phyloP scores from a whole-genome alignment of 2,329 filamentous ascomycete genomes.

The Zymoseptoria pseudotritici region DNA sequence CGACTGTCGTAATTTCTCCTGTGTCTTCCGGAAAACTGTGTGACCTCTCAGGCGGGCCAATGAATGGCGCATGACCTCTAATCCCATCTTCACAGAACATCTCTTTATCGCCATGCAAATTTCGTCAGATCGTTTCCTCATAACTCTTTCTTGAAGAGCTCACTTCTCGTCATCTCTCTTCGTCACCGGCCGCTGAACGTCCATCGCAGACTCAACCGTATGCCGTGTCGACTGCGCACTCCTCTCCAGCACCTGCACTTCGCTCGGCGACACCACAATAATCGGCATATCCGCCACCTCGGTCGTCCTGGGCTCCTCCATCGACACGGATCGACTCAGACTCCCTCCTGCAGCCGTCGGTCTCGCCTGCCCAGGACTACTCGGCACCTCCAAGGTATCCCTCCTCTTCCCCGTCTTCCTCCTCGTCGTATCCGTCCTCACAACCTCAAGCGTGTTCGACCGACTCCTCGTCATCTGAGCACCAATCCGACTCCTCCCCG shows the following conservation, averaged over 20 bases:
- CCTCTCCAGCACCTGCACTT: slow-evolving; percentile 20
- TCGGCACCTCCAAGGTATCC: slow-evolving; percentile 7
- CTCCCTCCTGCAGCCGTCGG: neutral
- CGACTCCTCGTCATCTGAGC: neutral
- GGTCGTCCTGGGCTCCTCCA: neutral
- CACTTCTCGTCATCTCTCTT: neutral
- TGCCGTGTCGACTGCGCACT: neutral
- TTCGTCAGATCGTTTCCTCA: neutral
- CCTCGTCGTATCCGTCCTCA: slow-evolving; percentile 1
- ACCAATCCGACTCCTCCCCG: slow-evolving; percentile 1
- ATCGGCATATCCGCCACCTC: neutral
- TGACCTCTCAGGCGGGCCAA: neutral
- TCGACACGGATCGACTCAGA: neutral
- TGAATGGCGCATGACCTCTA: neutral
- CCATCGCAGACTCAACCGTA: neutral
- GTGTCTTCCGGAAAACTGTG: no score
- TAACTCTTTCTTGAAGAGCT: neutral
- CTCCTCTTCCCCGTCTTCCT: slow-evolving; percentile 3
- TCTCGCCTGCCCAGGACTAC: slow-evolving; percentile 1
- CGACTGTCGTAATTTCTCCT: no score
- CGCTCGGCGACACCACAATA: slow-evolving; percentile 36
- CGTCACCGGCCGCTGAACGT: neutral
- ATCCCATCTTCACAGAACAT: neutral
- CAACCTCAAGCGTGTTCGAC: neutral
- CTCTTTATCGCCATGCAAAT: neutral